Conservation (phyloP, 176 grass and related monocot species). For the Triticum dicoccoides region DNA sequence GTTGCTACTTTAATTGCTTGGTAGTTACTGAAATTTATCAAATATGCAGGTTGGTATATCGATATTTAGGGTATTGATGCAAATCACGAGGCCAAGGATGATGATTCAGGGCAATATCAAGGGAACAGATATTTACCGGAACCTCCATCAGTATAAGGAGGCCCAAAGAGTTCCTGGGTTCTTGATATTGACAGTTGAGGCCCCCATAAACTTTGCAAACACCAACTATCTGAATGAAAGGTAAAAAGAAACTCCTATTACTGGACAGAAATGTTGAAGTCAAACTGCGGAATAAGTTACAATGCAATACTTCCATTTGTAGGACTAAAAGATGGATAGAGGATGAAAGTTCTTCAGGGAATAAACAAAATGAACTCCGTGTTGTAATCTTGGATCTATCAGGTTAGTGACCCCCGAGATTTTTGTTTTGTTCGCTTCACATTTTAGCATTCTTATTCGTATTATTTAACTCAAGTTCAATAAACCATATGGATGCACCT, state of each 20-base stretch:
- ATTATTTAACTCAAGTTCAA: background rate
- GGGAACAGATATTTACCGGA: conserved; percentile 84
- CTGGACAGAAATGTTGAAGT: background rate
- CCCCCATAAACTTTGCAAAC: conserved; percentile 94
- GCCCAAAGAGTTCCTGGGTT: conserved; percentile 85
- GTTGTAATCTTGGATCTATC: conserved; percentile 82
- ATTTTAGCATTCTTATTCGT: background rate
- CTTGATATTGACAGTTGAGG: conserved; percentile 79
- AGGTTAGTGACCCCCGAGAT: conserved; percentile 25
- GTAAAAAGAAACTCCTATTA: conserved; percentile 20
- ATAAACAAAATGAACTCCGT: conserved; percentile 48
- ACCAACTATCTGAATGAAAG: conserved; percentile 94
- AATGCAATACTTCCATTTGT: background rate
- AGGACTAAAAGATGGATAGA: conserved; percentile 95
- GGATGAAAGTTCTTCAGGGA: conserved; percentile 49
- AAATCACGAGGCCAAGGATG: conserved; percentile 86
- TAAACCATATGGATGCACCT: background rate
- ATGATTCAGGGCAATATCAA: conserved; percentile 67
- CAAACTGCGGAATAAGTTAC: background rate
- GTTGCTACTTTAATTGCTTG: background rate
- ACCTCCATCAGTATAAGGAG: conserved; percentile 81
- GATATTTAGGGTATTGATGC: conserved; percentile 75
- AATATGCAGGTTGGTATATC: conserved; percentile 77
- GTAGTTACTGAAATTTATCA: background rate
- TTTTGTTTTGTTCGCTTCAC: background rate